A percentile compares a stretch with the other conserved stretches of the same genome.
These are phyloP conservation scores for Xylaria multiplex DNA, from an alignment of 2,329 filamentous ascomycete genomes.

Conservation along the genomic window DNA sequence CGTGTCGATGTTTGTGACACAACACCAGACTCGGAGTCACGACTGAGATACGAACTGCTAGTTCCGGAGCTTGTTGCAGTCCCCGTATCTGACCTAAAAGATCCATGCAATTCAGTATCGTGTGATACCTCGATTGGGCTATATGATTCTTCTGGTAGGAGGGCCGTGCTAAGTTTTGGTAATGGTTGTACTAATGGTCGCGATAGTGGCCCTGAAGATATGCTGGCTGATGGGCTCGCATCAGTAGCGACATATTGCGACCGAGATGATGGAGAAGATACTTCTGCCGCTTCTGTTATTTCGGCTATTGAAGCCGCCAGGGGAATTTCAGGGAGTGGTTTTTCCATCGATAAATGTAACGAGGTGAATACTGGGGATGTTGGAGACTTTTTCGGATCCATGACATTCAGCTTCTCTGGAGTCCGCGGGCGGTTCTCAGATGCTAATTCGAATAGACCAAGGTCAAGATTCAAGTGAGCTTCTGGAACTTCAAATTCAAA, in stretches of 20 bases:
- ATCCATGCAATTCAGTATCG: constrained; percentile 61
- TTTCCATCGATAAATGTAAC: constrained; percentile 63
- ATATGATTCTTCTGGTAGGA: constrained; percentile 60
- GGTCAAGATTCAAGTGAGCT: constrained; percentile 64
- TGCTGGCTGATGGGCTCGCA: constrained; percentile 55
- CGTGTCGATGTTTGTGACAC: constrained; percentile 85
- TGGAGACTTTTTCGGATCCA: constrained; percentile 52
- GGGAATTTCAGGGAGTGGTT: constrained; percentile 75
- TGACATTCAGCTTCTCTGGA: constrained; percentile 53
- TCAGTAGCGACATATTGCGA: constrained; percentile 56
- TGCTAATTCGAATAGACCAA: constrained; percentile 60
- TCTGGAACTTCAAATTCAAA: constrained; percentile 84
- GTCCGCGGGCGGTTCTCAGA: constrained; percentile 47
- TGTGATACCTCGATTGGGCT: constrained; percentile 59
- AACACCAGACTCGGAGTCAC: constrained; percentile 82
- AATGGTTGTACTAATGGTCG: constrained; percentile 64
- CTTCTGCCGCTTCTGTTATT: constrained; percentile 39
- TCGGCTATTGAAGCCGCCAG: constrained; percentile 39
- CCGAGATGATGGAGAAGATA: constrained; percentile 54
- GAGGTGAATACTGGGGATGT: constrained; percentile 43
- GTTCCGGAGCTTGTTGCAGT: constrained; percentile 81
- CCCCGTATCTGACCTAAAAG: constrained; percentile 73
- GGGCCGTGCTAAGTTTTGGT: constrained; percentile 65
- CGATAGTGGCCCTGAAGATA: constrained; percentile 60
- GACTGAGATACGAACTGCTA: constrained; percentile 80